Percentiles rank a stretch among this genome's conserved stretches.
These are phyloP conservation scores for Apiosordaria backusii DNA, from an alignment of 495 filamentous ascomycete genomes.

Conservation along the genomic window DNA sequence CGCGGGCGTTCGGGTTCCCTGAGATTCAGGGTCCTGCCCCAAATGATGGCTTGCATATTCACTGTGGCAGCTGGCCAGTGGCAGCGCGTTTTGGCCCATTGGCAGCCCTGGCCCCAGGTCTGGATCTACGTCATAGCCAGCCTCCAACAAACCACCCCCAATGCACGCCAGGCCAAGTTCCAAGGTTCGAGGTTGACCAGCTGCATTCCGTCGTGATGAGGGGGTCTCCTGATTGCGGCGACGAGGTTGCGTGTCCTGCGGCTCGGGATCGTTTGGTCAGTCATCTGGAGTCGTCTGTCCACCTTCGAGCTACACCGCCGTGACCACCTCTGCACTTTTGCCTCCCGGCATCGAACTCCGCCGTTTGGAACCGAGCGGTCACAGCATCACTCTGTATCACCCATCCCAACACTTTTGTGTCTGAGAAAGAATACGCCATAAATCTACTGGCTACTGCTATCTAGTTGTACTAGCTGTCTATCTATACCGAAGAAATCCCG, in stretches of 20 bases:
- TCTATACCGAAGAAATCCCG: background rate
- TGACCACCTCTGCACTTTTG: background rate
- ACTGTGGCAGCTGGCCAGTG: slow-evolving; percentile 20
- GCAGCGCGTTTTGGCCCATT: background rate
- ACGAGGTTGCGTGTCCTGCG: background rate
- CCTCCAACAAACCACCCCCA: background rate
- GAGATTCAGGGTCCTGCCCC: slow-evolving; percentile 35
- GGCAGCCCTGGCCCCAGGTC: background rate
- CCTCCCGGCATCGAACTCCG: background rate
- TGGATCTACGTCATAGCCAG: slow-evolving; percentile 26
- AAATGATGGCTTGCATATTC: slow-evolving; percentile 31
- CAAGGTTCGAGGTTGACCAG: background rate
- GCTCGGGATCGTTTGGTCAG: background rate
- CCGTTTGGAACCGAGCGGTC: background rate
- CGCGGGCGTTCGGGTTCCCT: slow-evolving; percentile 21
- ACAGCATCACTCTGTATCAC: background rate
- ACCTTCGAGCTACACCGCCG: background rate
- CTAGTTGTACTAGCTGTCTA: background rate
- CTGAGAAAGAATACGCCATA: background rate
- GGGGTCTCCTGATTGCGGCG: background rate
- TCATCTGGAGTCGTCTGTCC: background rate
- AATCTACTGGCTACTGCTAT: slow-evolving; percentile 11
- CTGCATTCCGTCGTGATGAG: background rate
- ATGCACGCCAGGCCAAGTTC: background rate
- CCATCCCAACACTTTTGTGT: background rate